Evolutionary conservation across 148 eudicot genomes (phyloP).

Genomic region (Rhododendron mucronatum): DNA sequence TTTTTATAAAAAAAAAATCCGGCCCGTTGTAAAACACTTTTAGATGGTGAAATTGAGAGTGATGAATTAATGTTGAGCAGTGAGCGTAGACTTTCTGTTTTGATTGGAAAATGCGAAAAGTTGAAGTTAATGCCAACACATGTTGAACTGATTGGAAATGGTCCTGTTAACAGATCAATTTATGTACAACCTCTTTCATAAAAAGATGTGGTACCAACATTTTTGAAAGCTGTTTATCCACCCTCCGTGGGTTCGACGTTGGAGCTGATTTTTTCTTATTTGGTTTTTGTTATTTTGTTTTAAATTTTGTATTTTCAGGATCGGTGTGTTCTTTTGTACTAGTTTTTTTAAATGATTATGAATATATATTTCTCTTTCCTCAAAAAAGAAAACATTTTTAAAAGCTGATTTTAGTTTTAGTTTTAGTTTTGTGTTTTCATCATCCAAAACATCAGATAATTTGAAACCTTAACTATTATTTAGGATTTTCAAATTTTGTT

Average conservation of each 20-base stretch:
- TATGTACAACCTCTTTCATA: neutral
- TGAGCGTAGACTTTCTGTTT: neutral
- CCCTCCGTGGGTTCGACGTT: neutral
- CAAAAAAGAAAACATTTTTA: too few relatives aligned
- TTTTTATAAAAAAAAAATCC: too few relatives aligned
- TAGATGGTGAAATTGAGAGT: too few relatives aligned
- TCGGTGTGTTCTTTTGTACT: neutral
- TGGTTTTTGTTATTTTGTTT: neutral
- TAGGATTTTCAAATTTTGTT: neutral
- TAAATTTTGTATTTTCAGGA: too few relatives aligned
- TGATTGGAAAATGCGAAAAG: neutral
- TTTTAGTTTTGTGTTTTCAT: neutral
- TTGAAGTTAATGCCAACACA: conserved; percentile 4
- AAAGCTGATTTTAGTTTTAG: neutral
- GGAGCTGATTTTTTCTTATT: neutral
- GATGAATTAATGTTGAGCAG: too few relatives aligned
- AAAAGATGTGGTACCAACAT: neutral
- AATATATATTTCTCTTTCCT: neutral
- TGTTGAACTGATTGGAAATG: neutral
- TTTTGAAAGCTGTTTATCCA: neutral
- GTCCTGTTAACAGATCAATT: neutral
- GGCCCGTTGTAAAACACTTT: too few relatives aligned
- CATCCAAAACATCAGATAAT: neutral
- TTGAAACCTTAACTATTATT: neutral
- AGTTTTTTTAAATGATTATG: neutral